Evolutionary conservation across 2,329 filamentous ascomycete genomes (phyloP).

Genomic region (Cladophialophora yegresii): DNA sequence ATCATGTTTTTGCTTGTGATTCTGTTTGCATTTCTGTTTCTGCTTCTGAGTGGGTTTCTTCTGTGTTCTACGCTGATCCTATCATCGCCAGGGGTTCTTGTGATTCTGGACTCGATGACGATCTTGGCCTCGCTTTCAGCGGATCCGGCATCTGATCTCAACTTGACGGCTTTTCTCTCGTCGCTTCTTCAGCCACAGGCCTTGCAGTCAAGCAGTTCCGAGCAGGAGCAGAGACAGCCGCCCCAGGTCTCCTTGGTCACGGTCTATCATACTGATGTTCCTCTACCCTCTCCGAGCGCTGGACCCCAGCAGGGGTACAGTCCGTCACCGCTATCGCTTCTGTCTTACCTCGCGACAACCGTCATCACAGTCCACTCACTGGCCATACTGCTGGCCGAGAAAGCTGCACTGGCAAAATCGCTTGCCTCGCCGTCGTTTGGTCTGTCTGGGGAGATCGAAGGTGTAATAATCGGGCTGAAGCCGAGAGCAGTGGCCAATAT

Average conservation of each 20-base stretch:
- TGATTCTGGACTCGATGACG: constrained; percentile 33
- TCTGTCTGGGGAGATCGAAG: constrained; percentile 73
- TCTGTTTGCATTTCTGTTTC: neutral
- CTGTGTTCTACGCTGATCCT: constrained; percentile 1
- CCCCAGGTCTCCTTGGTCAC: constrained; percentile 68
- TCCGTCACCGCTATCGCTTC: constrained; percentile 69
- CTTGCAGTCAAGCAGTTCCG: constrained; percentile 30
- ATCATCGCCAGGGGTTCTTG: constrained; percentile 18
- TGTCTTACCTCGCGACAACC: constrained; percentile 85
- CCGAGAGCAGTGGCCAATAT: constrained; percentile 12
- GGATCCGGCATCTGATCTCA: constrained; percentile 42
- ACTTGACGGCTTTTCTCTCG: constrained; percentile 69
- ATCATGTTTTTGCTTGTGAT: neutral
- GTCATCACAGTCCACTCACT: constrained; percentile 74
- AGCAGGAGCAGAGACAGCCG: constrained; percentile 37
- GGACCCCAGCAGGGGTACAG: constrained; percentile 43
- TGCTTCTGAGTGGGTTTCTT: too few relatives aligned
- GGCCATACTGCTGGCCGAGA: constrained; percentile 70
- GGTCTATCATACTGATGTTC: constrained; percentile 80
- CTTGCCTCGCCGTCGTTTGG: constrained; percentile 76
- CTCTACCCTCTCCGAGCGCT: constrained; percentile 46
- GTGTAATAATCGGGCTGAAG: constrained; percentile 68
- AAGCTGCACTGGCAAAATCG: constrained; percentile 74
- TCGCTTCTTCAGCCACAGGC: constrained; percentile 62
- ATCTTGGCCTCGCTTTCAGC: constrained; percentile 27